Evolutionary conservation across 306 rosid species (phyloP), one percentile per base, ranked within the genome.

Genomic region (Cicer chorassanicum): DNA sequence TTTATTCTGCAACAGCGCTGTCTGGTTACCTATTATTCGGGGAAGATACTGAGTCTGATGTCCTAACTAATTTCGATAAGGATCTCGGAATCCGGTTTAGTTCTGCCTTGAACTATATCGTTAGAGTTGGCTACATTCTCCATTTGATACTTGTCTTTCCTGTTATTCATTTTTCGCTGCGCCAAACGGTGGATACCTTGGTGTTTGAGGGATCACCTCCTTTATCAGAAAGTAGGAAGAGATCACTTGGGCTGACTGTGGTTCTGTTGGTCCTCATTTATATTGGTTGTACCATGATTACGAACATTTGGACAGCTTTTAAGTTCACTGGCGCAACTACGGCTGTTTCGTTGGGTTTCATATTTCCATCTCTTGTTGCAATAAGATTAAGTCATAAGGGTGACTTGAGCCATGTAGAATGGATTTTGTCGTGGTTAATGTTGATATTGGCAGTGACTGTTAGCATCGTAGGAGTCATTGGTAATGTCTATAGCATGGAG

Each of bases 61-160:
- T 94, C 70, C 76, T 94, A 74, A 92, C 90, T 70, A 94, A 94
- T 78, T 94, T 94, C 60, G 99, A 92, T 67, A 78, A 21, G 87
- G 88, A 88, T 71, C 93, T 94, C 8, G 96, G 97, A 71, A 86
- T 94, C 69, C 88, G 89, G 49, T 92, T 86, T 84, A 94, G 97
- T 73, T 82, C 91, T 0, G 89, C 69, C 9, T 55, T 94, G 81
- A 91, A 92, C 73, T 92, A 90, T 18, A 78, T 92, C 24, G 96
- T 94, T 49, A 81, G 97, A 66, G 64, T 94, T 15, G 99, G 99
- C 10, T 94, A 94, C 84, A 86, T 94, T 84, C 83, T 92, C 71
- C 99, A 94, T 88, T 88, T 94, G 83, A 82, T 94, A 84, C 92
- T 90, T 84, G 99, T 94, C 54, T 94, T 94, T 80, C 98, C 98